Percentiles rank a stretch among this genome's conserved stretches.
These are phyloP conservation scores for Lachnellula willkommii DNA, from an alignment of 2,329 filamentous ascomycete species.

Conservation along the genomic window DNA sequence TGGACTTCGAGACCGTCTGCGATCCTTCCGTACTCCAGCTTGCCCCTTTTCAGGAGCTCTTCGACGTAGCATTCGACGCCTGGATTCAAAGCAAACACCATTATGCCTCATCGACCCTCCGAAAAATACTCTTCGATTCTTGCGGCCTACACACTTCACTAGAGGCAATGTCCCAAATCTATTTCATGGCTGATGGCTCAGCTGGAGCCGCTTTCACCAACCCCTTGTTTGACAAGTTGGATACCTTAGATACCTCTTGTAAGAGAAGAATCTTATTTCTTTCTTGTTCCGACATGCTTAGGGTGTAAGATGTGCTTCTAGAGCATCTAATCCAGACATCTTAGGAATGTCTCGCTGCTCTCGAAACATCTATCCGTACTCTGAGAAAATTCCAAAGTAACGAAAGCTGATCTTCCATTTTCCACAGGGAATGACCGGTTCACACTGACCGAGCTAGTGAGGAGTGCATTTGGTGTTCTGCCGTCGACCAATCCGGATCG, in stretches of 20 bases:
- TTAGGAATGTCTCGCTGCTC: too few relatives aligned
- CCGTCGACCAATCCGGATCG: slow-evolving; percentile 53
- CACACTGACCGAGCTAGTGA: slow-evolving; percentile 69
- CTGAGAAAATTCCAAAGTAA: too few relatives aligned
- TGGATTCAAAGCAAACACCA: slow-evolving; percentile 74
- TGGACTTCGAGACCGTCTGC: slow-evolving; percentile 56
- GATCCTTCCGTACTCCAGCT: slow-evolving; percentile 41
- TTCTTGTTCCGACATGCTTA: too few relatives aligned
- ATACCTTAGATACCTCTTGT: slow-evolving; percentile 54
- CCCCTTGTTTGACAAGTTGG: slow-evolving; percentile 70
- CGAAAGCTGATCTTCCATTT: too few relatives aligned
- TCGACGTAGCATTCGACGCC: slow-evolving; percentile 63
- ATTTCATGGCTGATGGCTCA: slow-evolving; percentile 70
- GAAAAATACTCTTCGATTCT: slow-evolving; percentile 59
- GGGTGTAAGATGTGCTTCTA: too few relatives aligned
- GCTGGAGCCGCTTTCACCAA: slow-evolving; percentile 60
- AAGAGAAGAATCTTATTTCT: too few relatives aligned
- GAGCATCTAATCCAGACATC: too few relatives aligned
- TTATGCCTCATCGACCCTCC: slow-evolving; percentile 61
- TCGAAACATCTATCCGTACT: too few relatives aligned
- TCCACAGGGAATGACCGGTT: slow-evolving; percentile 64
- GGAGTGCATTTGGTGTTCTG: slow-evolving; percentile 59
- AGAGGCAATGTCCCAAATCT: slow-evolving; percentile 64
- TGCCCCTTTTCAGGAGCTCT: slow-evolving; percentile 68
- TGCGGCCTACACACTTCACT: slow-evolving; percentile 64